Base-by-base conservation (phyloP, 2,329 filamentous ascomycete genomes). In the Diatrype stigma region DNA sequence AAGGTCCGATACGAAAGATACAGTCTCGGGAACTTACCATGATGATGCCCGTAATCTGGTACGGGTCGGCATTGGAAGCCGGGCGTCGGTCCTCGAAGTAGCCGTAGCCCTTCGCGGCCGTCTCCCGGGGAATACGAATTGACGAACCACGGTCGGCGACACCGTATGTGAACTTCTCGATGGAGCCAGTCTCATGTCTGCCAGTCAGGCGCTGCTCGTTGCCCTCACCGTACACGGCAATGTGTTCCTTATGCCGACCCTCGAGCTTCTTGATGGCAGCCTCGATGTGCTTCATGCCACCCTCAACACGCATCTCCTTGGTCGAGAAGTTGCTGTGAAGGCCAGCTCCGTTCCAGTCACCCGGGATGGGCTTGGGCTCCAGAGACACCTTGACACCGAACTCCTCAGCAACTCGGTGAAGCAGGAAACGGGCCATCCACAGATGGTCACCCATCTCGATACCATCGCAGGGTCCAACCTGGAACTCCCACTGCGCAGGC, bases 401-500 rank as follows among this genome's bases (percentile, higher is more conserved):
- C 68, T 97, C 93, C 73, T 99, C 94, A 49, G 93, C 89, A 54
- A 97, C 89, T 60, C 92, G 89, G 81, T 89, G 82, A 60, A 95
- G 87, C 64, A 95, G 80, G 83, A 91, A 95, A 60, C 90, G 87
- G 59, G 89, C 89, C 66, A 96, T 80, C 94, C 93, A 97, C 65
- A 99, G 90, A 69, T 97, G 86, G 73, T 99, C 94, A 72, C 94
- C 94, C 81, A 97, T 88, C 70, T 86, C 78, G 64, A 96, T 96
- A 58, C 91, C 93, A 49, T 78, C 73, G 75, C 90, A 96, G 58
- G 93, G 93, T 51, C 93, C 93, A 65, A 96, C 89, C 72, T 96
- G 93, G 85, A 90, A 96, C 73, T 97, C 93, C 93, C 93, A 97
- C 75, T 96, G 93, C 54, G 89, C 91, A 58, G 91, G 88, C 89